phyloP scores from a whole-genome alignment of 306 rosid species.

The Canavalia gladiata region DNA sequence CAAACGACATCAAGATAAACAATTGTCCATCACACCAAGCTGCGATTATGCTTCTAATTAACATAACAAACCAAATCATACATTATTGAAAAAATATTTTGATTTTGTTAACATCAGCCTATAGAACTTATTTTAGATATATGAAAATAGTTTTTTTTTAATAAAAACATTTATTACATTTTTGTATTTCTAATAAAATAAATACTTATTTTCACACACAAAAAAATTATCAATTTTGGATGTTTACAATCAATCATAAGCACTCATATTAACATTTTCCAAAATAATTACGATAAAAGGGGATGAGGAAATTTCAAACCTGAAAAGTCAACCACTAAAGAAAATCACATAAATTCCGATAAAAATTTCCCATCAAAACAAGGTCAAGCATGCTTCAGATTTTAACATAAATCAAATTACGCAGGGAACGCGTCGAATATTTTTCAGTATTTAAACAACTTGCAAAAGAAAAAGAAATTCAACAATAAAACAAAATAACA shows the following conservation, averaged over 20 bases:
- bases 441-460: too few species aligned
- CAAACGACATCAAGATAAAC: conserved; percentile 20
- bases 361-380: not conserved
- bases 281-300: not conserved
- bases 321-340: not conserved
- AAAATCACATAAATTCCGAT: not conserved
- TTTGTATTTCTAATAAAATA: too few species aligned
- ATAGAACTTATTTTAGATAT: too few species aligned
- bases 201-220: too few species aligned
- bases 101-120: too few species aligned
- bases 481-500: not conserved
- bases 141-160: too few species aligned
- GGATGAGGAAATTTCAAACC: not conserved
- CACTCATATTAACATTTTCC: too few species aligned
- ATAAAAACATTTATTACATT: too few species aligned
- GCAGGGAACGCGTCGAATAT: not conserved
- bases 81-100: not conserved
- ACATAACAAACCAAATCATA: conserved; percentile 6
- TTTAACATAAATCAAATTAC: not conserved
- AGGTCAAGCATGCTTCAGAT: not conserved
- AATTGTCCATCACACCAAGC: conserved; percentile 19
- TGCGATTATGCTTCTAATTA: not conserved
- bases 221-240: too few species aligned
- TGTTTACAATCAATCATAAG: too few species aligned
- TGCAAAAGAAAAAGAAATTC: too few species aligned